Evolutionary conservation across 192 early-diverging fungal genomes (phyloP).

Genomic region (Linnemannia zychae): DNA sequence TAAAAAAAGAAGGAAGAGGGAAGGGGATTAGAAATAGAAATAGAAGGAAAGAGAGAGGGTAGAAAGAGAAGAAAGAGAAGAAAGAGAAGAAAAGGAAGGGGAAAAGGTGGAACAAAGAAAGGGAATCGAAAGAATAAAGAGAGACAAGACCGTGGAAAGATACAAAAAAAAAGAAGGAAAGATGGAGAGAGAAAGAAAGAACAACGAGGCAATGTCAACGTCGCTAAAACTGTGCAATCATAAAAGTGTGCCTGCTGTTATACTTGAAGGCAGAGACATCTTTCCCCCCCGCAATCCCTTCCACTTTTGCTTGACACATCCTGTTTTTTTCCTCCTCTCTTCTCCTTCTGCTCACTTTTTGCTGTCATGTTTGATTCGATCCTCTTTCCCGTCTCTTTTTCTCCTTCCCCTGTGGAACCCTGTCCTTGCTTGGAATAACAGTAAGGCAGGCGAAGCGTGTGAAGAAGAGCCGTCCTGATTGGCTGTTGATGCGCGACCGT

Average conservation of each 20-base stretch:
- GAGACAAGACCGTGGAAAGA: background rate
- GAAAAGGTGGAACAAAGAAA: background rate
- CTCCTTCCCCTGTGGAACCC: background rate
- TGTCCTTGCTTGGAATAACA: background rate
- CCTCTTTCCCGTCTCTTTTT: background rate
- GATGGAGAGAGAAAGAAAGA: background rate
- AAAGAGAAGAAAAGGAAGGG: background rate
- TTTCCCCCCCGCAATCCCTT: too few species aligned
- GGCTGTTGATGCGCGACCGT: conserved; percentile 4
- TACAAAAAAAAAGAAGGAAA: background rate
- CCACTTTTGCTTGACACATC: too few species aligned
- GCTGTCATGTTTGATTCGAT: background rate
- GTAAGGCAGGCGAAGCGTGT: conserved; percentile 21
- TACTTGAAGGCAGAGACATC: too few species aligned
- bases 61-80: background rate
- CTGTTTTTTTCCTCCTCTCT: background rate
- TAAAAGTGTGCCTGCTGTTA: too few species aligned
- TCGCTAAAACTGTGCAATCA: too few species aligned
- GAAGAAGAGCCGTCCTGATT: conserved; percentile 36
- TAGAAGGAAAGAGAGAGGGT: background rate
- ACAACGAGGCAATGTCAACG: background rate
- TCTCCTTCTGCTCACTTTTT: background rate
- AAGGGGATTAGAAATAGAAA: background rate
- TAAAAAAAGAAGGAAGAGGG: background rate
- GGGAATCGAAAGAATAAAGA: background rate